Conservation (phyloP, 305 asterid species). For the Caryopteris hybrid region DNA sequence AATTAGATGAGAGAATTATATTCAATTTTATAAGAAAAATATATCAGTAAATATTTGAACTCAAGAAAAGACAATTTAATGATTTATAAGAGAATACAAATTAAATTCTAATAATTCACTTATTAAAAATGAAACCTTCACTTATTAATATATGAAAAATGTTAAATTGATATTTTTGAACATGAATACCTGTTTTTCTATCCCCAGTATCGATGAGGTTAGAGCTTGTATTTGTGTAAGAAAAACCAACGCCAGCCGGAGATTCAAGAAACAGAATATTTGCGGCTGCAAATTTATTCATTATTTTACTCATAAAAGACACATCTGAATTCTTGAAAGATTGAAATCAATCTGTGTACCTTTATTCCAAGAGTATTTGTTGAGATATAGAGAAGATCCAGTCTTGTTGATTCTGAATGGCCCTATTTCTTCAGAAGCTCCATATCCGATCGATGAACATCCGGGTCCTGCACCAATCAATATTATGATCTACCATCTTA, state of each 20-base stretch:
- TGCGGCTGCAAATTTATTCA: constrained; percentile 41
- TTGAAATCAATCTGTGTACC: constrained; percentile 18
- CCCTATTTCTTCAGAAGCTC: constrained; percentile 84
- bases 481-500: too few species aligned
- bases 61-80: too few species aligned
- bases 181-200: constrained; percentile 52
- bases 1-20: too few species aligned
- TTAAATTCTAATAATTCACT: too few species aligned
- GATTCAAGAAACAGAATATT: constrained; percentile 81
- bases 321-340: too few species aligned
- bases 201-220: constrained; percentile 63
- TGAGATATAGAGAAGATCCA: constrained; percentile 52
- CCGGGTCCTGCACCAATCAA: constrained; percentile 53
- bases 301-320: too few species aligned
- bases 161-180: too few species aligned
- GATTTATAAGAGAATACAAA: too few species aligned
- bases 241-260: constrained; percentile 96
- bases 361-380: constrained; percentile 59
- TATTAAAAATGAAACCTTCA: too few species aligned
- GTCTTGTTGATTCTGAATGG: constrained; percentile 63
- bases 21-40: too few species aligned
- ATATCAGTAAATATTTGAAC: too few species aligned
- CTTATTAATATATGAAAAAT: too few species aligned
- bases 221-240: constrained; percentile 74
- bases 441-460: constrained; percentile 80